Base-by-base conservation (phyloP, 2,329 filamentous ascomycete genomes). In the Calonectria pauciramosa region DNA sequence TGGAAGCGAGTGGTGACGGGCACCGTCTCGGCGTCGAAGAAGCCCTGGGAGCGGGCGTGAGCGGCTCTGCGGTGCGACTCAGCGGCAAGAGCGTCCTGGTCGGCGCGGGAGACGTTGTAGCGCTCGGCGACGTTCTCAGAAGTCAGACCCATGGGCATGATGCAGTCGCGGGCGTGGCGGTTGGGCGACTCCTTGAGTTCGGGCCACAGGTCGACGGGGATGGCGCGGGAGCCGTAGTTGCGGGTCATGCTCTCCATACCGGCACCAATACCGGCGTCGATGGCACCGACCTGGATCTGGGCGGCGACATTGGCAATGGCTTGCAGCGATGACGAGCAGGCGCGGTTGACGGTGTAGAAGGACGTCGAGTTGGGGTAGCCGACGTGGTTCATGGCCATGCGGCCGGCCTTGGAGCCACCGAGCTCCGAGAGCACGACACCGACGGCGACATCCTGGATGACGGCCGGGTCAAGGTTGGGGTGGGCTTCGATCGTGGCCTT, bases 231-330 rank as follows among this genome's bases (percentile, higher is more conserved):
- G 67, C 93, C 96, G 85, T 98, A 98, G 86, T 98, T 98, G 78
- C 94, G 88, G 77, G 95, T 98, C 96, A 98, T 98, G 86, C 94
- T 96, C 90, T 98, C 96, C 94, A 97, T 98, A 36, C 96, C 96
- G 2, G 94, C 96, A 13, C 93, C 96, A 75, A 98, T 92, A 74
- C 95, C 96, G 0, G 90, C 88, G 75, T 93, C 90, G 67, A 96
- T 94, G 79, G 91, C 90, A 1, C 94, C 95, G 0, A 90, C 89
- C n/a, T 92, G 90, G 79, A 98, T 97, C 76, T 93, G 90, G 72
- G 94, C 92, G 7, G 94, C 94, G 4, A 98, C 89, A 18, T 89
- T 87, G 1, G 95, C 93, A 66, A 98, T 93, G 32, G 94, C 93
- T 79, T 95, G 93, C 65, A 98, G 89, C 3, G 93, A 94, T 9